A percentile compares a stretch with the other conserved stretches of the same genome.
Conservation (phyloP, 1,284 basidiomycete genomes). For the Meripilus lineatus region DNA sequence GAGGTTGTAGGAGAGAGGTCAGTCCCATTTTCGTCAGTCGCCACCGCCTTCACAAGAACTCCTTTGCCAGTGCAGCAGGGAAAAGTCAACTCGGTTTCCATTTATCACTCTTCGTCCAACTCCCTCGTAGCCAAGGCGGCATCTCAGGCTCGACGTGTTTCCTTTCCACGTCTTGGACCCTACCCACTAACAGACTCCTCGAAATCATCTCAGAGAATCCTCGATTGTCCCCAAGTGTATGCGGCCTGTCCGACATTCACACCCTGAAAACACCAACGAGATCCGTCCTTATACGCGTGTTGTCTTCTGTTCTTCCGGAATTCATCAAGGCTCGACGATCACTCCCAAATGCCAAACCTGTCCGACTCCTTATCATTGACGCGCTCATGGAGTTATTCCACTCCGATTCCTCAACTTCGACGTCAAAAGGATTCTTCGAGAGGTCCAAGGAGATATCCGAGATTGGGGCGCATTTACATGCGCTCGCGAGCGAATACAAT, state of each 20-base stretch:
- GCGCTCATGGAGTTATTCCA: constrained; percentile 80
- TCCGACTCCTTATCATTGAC: constrained; percentile 76
- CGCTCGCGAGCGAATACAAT: constrained; percentile 54
- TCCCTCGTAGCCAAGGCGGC: constrained; percentile 48
- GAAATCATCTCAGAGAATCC: constrained; percentile 52
- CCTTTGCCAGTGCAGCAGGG: constrained; percentile 65
- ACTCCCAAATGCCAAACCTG: constrained; percentile 37
- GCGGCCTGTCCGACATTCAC: constrained; percentile 64
- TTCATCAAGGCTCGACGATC: constrained; percentile 39
- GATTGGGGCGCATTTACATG: constrained; percentile 64
- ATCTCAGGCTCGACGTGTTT: constrained; percentile 64
- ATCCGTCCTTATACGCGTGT: constrained; percentile 59
- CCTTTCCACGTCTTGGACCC: constrained; percentile 67
- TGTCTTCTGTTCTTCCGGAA: constrained; percentile 59
- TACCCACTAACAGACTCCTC: constrained; percentile 64
- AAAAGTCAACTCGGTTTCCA: constrained; percentile 86
- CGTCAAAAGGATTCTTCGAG: constrained; percentile 56
- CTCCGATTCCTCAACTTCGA: constrained; percentile 47
- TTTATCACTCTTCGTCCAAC: constrained; percentile 70
- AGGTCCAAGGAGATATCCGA: constrained; percentile 67
- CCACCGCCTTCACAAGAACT: not conserved
- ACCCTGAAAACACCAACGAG: constrained; percentile 57
- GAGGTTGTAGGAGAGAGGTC: constrained; percentile 88
- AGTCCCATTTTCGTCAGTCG: constrained; percentile 9
- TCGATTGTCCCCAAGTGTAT: constrained; percentile 38